Percentiles rank a stretch among this genome's conserved stretches.
phyloP scores from a whole-genome alignment of 805 yeast species.

The Yamadazyma olivae region DNA sequence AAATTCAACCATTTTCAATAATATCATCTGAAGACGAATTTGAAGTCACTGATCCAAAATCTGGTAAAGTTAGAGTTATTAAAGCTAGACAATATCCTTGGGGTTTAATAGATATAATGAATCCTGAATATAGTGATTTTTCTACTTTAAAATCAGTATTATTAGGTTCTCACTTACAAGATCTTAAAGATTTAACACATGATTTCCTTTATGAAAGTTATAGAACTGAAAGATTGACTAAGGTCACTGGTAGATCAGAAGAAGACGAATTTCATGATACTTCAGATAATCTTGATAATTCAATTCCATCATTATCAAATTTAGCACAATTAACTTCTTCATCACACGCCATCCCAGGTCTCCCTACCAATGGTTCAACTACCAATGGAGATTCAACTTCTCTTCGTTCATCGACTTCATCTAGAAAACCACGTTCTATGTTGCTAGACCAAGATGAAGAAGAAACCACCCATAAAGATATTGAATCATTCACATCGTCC shows the following conservation, averaged over 20 bases:
- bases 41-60: constrained; percentile 34
- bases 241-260: constrained; percentile 44
- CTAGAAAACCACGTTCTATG: constrained; percentile 31
- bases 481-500: constrained; percentile 27
- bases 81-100: constrained; percentile 73
- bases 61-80: constrained; percentile 43
- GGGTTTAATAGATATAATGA: constrained; percentile 61
- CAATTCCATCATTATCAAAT: constrained; percentile 58
- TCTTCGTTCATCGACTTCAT: constrained; percentile 17
- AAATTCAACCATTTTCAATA: constrained; percentile 74
- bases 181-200: constrained; percentile 77
- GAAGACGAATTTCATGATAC: constrained; percentile 22
- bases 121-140: constrained; percentile 53
- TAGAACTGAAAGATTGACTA: constrained; percentile 71
- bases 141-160: constrained; percentile 62
- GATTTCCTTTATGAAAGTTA: constrained; percentile 73
- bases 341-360: constrained; percentile 1
- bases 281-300: constrained; percentile 6
- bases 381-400: constrained; percentile 16
- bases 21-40: constrained; percentile 61
- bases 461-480: constrained; percentile 20
- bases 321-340: constrained; percentile 48
- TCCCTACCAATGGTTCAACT: no score
- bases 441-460: constrained; percentile 23
- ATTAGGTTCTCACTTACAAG: constrained; percentile 80